Percentiles rank a stretch among this genome's conserved stretches.
phyloP scores from a whole-genome alignment of 1,284 basidiomycete species.

The Austroboletus niveus region DNA sequence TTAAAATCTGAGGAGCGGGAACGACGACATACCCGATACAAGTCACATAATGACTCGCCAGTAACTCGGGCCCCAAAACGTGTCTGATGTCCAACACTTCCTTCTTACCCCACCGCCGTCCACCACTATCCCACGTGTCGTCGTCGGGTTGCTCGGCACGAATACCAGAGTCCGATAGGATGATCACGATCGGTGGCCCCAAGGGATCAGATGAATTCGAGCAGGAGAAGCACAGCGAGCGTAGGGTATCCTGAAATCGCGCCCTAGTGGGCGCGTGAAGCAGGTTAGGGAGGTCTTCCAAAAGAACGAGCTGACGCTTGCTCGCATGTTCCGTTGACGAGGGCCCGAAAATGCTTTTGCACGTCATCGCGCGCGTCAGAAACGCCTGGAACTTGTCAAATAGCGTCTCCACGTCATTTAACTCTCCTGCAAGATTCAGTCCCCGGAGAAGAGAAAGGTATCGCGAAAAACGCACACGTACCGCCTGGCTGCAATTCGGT shows the following conservation, averaged over 20 bases:
- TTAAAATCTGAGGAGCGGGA: not conserved
- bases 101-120: slow-evolving; percentile 40
- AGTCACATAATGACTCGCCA: slow-evolving; percentile 64
- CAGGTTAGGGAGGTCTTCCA: slow-evolving; percentile 94
- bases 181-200: slow-evolving; percentile 72
- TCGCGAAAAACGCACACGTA: slow-evolving; percentile 11
- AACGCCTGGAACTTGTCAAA: slow-evolving; percentile 80
- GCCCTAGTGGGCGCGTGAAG: slow-evolving; percentile 71
- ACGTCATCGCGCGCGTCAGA: slow-evolving; percentile 68
- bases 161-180: slow-evolving; percentile 81
- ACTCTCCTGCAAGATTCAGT: too few species aligned
- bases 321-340: slow-evolving; percentile 1
- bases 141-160: slow-evolving; percentile 61
- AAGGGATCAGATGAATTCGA: slow-evolving; percentile 23
- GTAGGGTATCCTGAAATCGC: slow-evolving; percentile 74
- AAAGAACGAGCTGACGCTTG: slow-evolving; percentile 65
- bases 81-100: slow-evolving; percentile 68
- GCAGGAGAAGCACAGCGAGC: slow-evolving; percentile 49
- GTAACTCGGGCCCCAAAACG: slow-evolving; percentile 60
- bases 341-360: slow-evolving; percentile 52
- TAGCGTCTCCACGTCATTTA: slow-evolving; percentile 51
- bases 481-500: slow-evolving; percentile 10
- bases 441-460: too few species aligned
- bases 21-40: slow-evolving; percentile 64
- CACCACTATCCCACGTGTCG: slow-evolving; percentile 43